A percentile compares a stretch with the other conserved stretches of the same genome.
Evolutionary conservation across 1,284 basidiomycete genomes (phyloP).

Genomic region (Apiotrichum siamense): DNA sequence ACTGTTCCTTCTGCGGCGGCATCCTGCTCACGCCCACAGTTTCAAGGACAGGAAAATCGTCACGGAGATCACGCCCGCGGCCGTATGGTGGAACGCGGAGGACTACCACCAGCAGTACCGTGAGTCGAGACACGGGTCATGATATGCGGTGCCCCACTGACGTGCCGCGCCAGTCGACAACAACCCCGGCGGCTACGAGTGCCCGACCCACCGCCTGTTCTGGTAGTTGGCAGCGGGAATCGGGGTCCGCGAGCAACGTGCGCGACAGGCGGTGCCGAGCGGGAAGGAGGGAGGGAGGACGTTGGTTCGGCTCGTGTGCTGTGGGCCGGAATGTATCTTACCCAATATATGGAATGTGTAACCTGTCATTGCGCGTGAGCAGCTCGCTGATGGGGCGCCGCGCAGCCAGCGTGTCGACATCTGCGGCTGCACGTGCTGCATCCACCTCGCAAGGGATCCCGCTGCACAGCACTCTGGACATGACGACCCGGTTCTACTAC

Average conservation of each 20-base stretch:
- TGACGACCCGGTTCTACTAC: no score
- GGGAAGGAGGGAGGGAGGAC: background rate
- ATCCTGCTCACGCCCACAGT: constrained; percentile 50
- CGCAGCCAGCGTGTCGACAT: no score
- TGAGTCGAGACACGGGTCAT: constrained; percentile 24
- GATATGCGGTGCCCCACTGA: constrained; percentile 1
- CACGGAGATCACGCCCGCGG: constrained; percentile 63
- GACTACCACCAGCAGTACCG: constrained; percentile 74
- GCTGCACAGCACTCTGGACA: no score
- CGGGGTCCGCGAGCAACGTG: background rate
- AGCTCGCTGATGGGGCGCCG: no score
- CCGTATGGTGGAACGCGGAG: constrained; percentile 75
- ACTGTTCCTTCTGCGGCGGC: no score
- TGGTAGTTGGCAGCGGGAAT: constrained; percentile 44
- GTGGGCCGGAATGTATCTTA: no score
- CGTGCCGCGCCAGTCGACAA: constrained; percentile 40
- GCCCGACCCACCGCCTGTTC: constrained; percentile 49
- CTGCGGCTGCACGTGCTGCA: no score
- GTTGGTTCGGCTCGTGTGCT: no score
- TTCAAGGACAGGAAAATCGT: constrained; percentile 69
- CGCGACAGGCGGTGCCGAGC: background rate
- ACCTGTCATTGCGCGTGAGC: no score
- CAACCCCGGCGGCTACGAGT: constrained; percentile 50
- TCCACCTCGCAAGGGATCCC: no score
- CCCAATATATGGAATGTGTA: no score